These are phyloP conservation scores for Neurospora tetrasperma DNA, from an alignment of 495 filamentous ascomycete genomes.

Conservation along the genomic window DNA sequence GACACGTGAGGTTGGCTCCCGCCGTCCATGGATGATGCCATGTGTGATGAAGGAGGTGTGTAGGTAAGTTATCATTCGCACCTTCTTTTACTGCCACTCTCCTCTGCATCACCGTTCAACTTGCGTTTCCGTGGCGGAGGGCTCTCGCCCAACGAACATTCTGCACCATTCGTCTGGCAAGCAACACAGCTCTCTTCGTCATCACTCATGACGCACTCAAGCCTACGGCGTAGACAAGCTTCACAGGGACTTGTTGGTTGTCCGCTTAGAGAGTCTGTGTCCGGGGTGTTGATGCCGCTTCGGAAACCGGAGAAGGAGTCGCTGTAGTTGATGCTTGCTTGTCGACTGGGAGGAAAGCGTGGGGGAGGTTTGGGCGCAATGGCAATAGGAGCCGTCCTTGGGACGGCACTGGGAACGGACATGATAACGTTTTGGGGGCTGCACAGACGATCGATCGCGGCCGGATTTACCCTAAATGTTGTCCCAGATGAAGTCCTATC, in stretches of 20 bases:
- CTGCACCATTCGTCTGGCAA: conserved; percentile 50
- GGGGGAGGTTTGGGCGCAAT: conserved; percentile 43
- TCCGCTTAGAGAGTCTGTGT: conserved; percentile 38
- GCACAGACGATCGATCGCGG: conserved; percentile 3
- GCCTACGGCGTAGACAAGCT: conserved; percentile 72
- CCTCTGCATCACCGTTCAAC: conserved; percentile 50
- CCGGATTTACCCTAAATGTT: conserved; percentile 13
- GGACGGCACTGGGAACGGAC: conserved; percentile 38
- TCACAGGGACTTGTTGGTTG: conserved; percentile 35
- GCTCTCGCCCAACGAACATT: conserved; percentile 56
- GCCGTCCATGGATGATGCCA: background rate
- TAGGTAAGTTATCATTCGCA: conserved; percentile 21
- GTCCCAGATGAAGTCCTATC: background rate
- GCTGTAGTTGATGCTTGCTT: conserved; percentile 27
- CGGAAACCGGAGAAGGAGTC: conserved; percentile 31
- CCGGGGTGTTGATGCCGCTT: conserved; percentile 38
- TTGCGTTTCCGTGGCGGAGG: conserved; percentile 66
- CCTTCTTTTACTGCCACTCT: conserved; percentile 47
- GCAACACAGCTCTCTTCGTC: conserved; percentile 52
- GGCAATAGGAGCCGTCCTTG: conserved; percentile 46
- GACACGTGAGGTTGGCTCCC: conserved; percentile 13
- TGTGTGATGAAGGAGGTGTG: conserved; percentile 15
- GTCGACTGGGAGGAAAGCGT: conserved; percentile 32
- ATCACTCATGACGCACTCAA: conserved; percentile 80
- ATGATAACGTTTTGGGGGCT: conserved; percentile 32